A percentile compares a stretch with the other conserved stretches of the same genome.
These are phyloP conservation scores for Brettanomyces nanus DNA, from an alignment of 805 yeast species.

Conservation along the genomic window DNA sequence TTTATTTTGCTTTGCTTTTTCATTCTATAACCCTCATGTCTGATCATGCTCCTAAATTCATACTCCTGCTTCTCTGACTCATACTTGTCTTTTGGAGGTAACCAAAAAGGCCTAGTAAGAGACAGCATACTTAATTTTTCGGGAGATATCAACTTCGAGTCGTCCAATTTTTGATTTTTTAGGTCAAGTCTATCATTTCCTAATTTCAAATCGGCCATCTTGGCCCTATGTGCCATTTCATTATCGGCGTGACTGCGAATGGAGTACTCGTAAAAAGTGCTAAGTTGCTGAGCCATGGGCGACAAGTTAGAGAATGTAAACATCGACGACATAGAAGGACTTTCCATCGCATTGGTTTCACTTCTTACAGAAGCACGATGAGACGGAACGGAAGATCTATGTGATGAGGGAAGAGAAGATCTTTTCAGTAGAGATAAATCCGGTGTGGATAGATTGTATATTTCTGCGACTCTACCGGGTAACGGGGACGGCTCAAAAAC, in stretches of 20 bases:
- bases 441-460: not conserved
- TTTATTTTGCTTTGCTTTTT: constrained; percentile 24
- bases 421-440: not conserved
- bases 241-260: constrained; percentile 27
- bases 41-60: constrained; percentile 36
- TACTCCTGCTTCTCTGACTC: constrained; percentile 51
- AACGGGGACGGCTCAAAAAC: constrained; percentile 41
- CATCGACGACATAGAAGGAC: not conserved
- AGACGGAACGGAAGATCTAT: not conserved
- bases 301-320: constrained; percentile 22
- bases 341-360: not conserved
- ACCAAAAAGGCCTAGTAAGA: constrained; percentile 61
- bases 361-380: not conserved
- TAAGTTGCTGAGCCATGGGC: constrained; percentile 31
- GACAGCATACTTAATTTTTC: constrained; percentile 49
- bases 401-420: not conserved
- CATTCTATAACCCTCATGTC: constrained; percentile 24
- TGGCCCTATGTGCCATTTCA: constrained; percentile 30
- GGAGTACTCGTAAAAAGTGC: constrained; percentile 33
- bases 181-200: not conserved
- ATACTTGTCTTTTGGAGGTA: constrained; percentile 52
- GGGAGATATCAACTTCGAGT: constrained; percentile 48
- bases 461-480: constrained; percentile 29
- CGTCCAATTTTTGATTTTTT: constrained; percentile 34
- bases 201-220: constrained; percentile 2